Evolutionary conservation across 805 yeast species (phyloP), one percentile per base, ranked within the genome.

Genomic region (Cyberlindnera meyerae): DNA sequence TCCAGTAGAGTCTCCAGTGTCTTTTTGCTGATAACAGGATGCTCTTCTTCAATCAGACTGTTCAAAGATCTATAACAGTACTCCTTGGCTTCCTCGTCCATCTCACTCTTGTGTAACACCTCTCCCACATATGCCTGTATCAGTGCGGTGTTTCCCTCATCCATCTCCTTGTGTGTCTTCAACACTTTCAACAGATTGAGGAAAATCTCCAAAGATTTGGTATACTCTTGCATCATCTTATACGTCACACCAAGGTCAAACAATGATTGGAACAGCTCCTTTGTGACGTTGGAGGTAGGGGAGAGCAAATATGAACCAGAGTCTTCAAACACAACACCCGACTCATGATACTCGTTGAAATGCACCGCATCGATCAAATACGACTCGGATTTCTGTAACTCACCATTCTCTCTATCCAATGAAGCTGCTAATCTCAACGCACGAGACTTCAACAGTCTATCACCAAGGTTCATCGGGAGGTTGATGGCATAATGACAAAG

Each of bases 101-200:
- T 35, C 1, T 60, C 58, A 22, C 61, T 56, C 24, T 49, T 49
- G 63, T 70, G 69, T 3, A 69, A 41, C 6, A 70, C 45, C 44
- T 70, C 74, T 29, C 72, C 63, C 7, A 68, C 49, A 43, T 68
- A 66, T 25, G 63, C 54, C 45, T 65, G 65, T 24, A 70, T 36
- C 30, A 68, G 42, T 6, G 74, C 70, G 5, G 32, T 24, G 21
- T 31, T 15, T 3, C 34, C 18, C 6, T 24, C 26, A 13, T n/a
- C 21, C 25, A 36, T 21, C 7, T 24, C 33, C 18, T 27, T 14
- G 20, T 43, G 27, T 8, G 24, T 26, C 11, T 47, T 48, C 1
- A 41, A 15, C 1, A 42, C 16, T 29, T 50, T 43, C 51, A 50
- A 21, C 44, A 58, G 6, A 60, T 60, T 41, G 4, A 66, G 27